phyloP scores from a whole-genome alignment of 75 land plant genomes.

The Cryptomeria japonica region DNA sequence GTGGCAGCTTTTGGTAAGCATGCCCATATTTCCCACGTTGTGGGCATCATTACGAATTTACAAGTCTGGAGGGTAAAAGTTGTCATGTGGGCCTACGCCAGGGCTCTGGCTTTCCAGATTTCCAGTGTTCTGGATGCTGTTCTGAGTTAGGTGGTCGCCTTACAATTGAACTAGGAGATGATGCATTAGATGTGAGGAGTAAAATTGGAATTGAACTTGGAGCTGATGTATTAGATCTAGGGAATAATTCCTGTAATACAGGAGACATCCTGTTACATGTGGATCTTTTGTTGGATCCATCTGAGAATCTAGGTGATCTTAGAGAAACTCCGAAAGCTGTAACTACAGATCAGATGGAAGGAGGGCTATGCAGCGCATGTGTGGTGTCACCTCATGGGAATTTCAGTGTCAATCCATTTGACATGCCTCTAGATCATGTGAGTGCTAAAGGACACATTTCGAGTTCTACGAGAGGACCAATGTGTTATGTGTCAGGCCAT shows the following conservation, averaged over 20 bases:
- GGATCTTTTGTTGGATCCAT: background rate
- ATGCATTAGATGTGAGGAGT: background rate
- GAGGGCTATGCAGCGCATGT: background rate
- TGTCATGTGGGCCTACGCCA: background rate
- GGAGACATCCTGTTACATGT: background rate
- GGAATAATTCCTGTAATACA: background rate
- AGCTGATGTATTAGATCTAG: background rate
- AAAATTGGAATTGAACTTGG: constrained; percentile 2
- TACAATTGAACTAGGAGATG: constrained; percentile 10
- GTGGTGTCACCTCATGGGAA: background rate
- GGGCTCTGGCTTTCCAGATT: constrained; percentile 3
- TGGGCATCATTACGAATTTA: constrained; percentile 10
- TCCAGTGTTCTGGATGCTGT: constrained; percentile 10
- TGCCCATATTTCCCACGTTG: constrained; percentile 7
- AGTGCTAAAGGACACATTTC: background rate
- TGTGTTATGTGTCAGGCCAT: constrained; percentile 5
- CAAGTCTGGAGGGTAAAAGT: constrained; percentile 12
- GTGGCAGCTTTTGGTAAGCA: background rate
- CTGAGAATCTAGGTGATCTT: background rate
- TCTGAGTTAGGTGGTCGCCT: background rate
- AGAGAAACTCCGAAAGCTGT: background rate
- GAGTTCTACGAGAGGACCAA: background rate
- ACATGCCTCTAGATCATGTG: constrained; percentile 4
- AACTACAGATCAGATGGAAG: background rate
- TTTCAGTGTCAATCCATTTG: constrained; percentile 3